These are phyloP conservation scores for Mycena filopes DNA, from an alignment of 768 basidiomycete genomes.

Conservation along the genomic window DNA sequence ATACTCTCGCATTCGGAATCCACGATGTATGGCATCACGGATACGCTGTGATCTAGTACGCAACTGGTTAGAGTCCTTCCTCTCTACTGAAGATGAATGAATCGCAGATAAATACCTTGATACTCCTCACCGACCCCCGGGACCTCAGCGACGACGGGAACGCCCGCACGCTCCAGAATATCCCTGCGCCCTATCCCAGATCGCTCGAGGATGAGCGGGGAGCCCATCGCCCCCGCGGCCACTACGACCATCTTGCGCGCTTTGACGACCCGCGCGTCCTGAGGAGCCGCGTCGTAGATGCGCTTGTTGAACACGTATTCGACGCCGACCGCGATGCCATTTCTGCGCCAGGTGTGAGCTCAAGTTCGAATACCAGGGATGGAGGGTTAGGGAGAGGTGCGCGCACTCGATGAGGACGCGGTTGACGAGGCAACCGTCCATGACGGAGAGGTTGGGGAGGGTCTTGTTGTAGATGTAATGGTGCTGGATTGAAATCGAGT, in stretches of 20 bases:
- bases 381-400: no score
- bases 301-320: constrained; percentile 28
- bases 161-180: constrained; percentile 41
- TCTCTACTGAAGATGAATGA: no score
- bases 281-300: constrained; percentile 24
- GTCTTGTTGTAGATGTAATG: constrained; percentile 38
- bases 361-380: background rate
- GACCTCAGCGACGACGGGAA: constrained; percentile 47
- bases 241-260: constrained; percentile 50
- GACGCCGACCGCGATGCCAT: constrained; percentile 23
- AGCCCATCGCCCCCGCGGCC: constrained; percentile 52
- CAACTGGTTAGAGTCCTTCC: background rate
- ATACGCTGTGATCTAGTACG: constrained; percentile 25
- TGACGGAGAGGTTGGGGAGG: constrained; percentile 37
- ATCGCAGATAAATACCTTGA: constrained; percentile 17
- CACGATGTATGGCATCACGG: constrained; percentile 17
- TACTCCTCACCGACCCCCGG: constrained; percentile 53
- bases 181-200: constrained; percentile 53
- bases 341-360: constrained; percentile 33
- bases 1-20: constrained; percentile 5
- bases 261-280: constrained; percentile 21
- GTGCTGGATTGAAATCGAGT: constrained; percentile 33
- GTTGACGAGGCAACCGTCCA: constrained; percentile 36
- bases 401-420: constrained; percentile 40
- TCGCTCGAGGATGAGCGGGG: constrained; percentile 58